Evolutionary conservation across 2,329 filamentous ascomycete genomes (phyloP).

Genomic region (Domatiomyces catenatus): DNA sequence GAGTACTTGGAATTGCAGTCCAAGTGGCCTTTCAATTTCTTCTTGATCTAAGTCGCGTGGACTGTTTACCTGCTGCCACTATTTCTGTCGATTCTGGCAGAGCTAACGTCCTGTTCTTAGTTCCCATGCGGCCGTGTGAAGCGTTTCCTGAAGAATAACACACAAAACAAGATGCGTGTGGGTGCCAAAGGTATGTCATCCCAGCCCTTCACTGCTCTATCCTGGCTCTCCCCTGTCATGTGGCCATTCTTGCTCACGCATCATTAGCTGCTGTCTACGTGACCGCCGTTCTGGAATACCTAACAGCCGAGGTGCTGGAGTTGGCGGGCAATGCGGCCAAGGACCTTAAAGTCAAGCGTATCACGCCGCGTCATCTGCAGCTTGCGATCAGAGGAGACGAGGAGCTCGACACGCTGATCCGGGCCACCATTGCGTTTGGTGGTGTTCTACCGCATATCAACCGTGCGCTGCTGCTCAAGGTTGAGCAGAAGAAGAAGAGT

Average conservation of each 20-base stretch:
- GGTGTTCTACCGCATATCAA: constrained; percentile 99
- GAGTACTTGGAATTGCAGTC: too few species aligned
- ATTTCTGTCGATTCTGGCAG: background rate
- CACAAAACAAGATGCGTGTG: constrained; percentile 98
- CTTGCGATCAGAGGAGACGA: constrained; percentile 97
- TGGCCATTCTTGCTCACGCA: constrained; percentile 8
- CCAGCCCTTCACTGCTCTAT: background rate
- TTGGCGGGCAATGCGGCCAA: constrained; percentile 96
- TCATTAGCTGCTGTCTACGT: constrained; percentile 76
- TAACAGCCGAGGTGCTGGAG: constrained; percentile 95
- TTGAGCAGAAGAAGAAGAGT: constrained; percentile 92
- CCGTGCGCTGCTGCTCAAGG: constrained; percentile 85
- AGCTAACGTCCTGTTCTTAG: constrained; percentile 32
- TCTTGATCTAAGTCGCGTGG: too few species aligned
- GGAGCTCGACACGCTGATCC: constrained; percentile 92
- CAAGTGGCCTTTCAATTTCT: background rate
- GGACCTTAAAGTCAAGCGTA: constrained; percentile 99
- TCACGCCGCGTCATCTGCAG: constrained; percentile 92
- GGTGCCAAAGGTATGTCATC: constrained; percentile 57
- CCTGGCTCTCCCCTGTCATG: background rate
- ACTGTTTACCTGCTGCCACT: background rate
- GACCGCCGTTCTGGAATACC: constrained; percentile 92
- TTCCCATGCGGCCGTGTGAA: constrained; percentile 99
- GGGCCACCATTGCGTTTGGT: constrained; percentile 94
- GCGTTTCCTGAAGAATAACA: constrained; percentile 98